phyloP scores from a whole-genome alignment of 2,329 filamentous ascomycete genomes.

The Epichloe gansuensis region DNA sequence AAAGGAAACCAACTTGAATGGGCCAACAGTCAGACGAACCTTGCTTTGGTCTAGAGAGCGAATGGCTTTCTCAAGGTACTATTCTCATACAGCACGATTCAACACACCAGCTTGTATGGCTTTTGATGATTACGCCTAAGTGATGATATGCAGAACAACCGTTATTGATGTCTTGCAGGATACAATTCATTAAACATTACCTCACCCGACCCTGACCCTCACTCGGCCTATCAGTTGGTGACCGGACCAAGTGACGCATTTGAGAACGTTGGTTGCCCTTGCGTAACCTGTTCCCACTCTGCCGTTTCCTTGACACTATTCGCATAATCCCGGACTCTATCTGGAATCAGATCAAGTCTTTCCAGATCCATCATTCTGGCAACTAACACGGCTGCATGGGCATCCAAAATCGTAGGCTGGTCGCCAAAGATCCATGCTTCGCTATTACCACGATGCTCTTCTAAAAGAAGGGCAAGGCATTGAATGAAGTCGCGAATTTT shows the following conservation, averaged over 20 bases:
- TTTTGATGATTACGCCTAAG: too few species aligned
- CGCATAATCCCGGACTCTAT: constrained; percentile 11
- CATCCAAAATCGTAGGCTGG: constrained; percentile 18
- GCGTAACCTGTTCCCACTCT: constrained; percentile 15
- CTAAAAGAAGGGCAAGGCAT: constrained; percentile 10
- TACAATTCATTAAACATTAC: background rate
- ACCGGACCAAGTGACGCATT: constrained; percentile 12
- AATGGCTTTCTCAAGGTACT: too few species aligned
- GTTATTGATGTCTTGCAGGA: background rate
- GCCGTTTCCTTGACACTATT: constrained; percentile 11
- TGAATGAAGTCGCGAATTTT: constrained; percentile 13
- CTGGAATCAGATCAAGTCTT: constrained; percentile 13
- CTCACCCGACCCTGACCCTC: constrained; percentile 4
- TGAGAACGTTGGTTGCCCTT: constrained; percentile 16
- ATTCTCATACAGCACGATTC: too few species aligned
- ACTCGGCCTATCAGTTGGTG: constrained; percentile 8
- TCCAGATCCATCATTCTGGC: constrained; percentile 14
- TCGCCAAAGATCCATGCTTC: constrained; percentile 17
- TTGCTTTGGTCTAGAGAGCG: too few species aligned
- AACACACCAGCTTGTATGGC: too few species aligned
- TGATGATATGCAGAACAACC: too few species aligned
- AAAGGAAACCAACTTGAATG: background rate
- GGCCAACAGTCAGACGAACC: too few species aligned
- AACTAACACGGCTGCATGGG: constrained; percentile 13
- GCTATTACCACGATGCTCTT: constrained; percentile 5